phyloP scores from a whole-genome alignment of 2,329 filamentous ascomycete species.

The Pseudofabraea citricarpa region DNA sequence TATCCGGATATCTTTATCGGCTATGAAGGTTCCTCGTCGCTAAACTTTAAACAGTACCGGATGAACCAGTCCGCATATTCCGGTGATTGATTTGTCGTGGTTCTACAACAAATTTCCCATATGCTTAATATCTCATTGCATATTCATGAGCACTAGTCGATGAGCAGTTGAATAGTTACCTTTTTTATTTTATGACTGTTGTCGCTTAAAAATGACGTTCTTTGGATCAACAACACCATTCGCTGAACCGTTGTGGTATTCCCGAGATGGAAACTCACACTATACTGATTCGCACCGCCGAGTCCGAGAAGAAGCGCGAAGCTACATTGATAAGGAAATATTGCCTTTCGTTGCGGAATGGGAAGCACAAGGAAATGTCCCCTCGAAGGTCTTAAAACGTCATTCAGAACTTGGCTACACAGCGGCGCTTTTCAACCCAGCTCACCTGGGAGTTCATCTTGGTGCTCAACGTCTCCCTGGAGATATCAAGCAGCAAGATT shows the following conservation, averaged over 20 bases:
- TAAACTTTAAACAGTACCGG: neutral
- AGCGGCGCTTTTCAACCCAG: conserved; percentile 23
- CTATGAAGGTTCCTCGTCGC: neutral
- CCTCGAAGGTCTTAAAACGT: conserved; percentile 63
- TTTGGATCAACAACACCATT: conserved; percentile 3
- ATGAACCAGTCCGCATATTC: neutral
- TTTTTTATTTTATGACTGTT: too few relatives aligned
- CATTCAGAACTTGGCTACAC: conserved; percentile 76
- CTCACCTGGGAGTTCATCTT: neutral
- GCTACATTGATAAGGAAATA: conserved; percentile 84
- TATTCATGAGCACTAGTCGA: too few relatives aligned
- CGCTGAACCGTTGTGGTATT: conserved; percentile 8
- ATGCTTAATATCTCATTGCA: neutral
- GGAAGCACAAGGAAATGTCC: conserved; percentile 50
- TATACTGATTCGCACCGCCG: conserved; percentile 89
- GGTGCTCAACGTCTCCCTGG: neutral
- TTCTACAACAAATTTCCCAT: neutral
- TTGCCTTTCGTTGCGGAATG: conserved; percentile 88
- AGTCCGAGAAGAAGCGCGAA: conserved; percentile 78
- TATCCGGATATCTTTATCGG: neutral
- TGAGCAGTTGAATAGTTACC: too few relatives aligned
- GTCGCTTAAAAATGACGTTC: too few relatives aligned
- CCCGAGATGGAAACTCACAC: conserved; percentile 60
- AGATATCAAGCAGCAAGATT: conserved; percentile 64
- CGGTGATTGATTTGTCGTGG: neutral